Conservation (phyloP, 2,329 filamentous ascomycete species). For the Gliomastix tumulicola region DNA sequence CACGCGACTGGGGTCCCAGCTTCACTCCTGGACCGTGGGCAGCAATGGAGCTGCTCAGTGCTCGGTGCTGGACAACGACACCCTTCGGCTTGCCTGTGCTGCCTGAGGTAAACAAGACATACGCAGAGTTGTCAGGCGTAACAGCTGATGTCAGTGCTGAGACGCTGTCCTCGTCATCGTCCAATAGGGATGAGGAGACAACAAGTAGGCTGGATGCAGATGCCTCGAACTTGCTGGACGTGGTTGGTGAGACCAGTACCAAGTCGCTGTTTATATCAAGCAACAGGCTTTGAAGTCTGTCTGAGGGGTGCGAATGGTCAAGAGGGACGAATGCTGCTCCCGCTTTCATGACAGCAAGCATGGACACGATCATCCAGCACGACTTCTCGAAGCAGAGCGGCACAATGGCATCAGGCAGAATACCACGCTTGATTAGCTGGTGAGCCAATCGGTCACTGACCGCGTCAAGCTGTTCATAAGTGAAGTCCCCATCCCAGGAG, state of each 20-base stretch:
- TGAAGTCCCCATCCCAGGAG: conserved; percentile 35
- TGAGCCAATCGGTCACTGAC: conserved; percentile 28
- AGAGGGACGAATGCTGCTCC: conserved; percentile 11
- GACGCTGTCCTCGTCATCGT: too few species aligned
- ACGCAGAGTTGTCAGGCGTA: conserved; percentile 18
- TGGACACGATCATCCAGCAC: conserved; percentile 11
- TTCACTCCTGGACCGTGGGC: too few species aligned
- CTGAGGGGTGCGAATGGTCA: conserved; percentile 11
- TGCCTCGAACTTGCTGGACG: too few species aligned
- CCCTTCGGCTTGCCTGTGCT: conserved; percentile 38
- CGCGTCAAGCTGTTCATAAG: conserved; percentile 30
- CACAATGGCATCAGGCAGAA: conserved; percentile 12
- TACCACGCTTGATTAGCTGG: conserved; percentile 20
- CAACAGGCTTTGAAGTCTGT: too few species aligned
- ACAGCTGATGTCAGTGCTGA: too few species aligned
- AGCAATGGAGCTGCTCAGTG: conserved; percentile 9
- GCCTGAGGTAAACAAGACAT: conserved; percentile 41
- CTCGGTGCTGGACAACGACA: conserved; percentile 11
- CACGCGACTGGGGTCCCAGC: too few species aligned
- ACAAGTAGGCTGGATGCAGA: too few species aligned
- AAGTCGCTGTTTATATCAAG: too few species aligned
- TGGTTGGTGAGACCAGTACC: too few species aligned
- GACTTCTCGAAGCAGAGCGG: conserved; percentile 14
- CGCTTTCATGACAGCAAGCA: conserved; percentile 9
- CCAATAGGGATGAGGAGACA: too few species aligned